phyloP scores from a whole-genome alignment of 805 yeast species.

The Wickerhamiella brachini region DNA sequence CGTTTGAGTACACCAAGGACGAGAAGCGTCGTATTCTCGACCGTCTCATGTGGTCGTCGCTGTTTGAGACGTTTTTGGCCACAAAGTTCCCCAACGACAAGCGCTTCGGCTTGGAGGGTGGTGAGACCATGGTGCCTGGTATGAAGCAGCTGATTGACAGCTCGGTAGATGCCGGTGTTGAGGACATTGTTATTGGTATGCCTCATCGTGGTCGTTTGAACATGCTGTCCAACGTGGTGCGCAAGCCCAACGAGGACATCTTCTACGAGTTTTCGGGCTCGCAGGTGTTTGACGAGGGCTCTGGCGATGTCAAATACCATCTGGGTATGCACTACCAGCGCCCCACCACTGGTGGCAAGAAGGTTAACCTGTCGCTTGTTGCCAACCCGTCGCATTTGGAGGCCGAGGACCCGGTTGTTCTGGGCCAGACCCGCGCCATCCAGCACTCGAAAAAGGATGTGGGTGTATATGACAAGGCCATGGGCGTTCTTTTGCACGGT shows the following conservation, averaged over 20 bases:
- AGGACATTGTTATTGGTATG: constrained; percentile 96
- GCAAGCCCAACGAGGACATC: constrained; percentile 97
- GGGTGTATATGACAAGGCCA: constrained; percentile 69
- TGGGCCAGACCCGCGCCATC: constrained; percentile 95
- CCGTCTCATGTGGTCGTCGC: constrained; percentile 91
- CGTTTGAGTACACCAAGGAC: constrained; percentile 69
- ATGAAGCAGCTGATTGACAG: constrained; percentile 90
- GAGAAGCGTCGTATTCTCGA: constrained; percentile 94
- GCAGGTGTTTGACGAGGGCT: constrained; percentile 82
- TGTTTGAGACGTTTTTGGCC: constrained; percentile 83
- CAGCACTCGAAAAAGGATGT: constrained; percentile 77
- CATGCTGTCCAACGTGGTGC: constrained; percentile 93
- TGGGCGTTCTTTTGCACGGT: constrained; percentile 91
- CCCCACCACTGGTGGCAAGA: constrained; percentile 97
- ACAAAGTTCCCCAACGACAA: constrained; percentile 97
- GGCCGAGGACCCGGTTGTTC: constrained; percentile 97
- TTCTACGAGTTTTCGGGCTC: constrained; percentile 93
- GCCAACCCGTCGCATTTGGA: constrained; percentile 99
- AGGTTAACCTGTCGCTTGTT: constrained; percentile 85
- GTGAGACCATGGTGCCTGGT: constrained; percentile 93
- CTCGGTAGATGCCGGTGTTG: constrained; percentile 74
- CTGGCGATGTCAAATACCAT: constrained; percentile 98
- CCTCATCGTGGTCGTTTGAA: constrained; percentile 99
- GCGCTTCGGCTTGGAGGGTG: constrained; percentile 98
- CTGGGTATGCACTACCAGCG: constrained; percentile 98